Evolutionary conservation across 805 yeast species (phyloP).

Genomic region (Dipodascopsis uninucleata): DNA sequence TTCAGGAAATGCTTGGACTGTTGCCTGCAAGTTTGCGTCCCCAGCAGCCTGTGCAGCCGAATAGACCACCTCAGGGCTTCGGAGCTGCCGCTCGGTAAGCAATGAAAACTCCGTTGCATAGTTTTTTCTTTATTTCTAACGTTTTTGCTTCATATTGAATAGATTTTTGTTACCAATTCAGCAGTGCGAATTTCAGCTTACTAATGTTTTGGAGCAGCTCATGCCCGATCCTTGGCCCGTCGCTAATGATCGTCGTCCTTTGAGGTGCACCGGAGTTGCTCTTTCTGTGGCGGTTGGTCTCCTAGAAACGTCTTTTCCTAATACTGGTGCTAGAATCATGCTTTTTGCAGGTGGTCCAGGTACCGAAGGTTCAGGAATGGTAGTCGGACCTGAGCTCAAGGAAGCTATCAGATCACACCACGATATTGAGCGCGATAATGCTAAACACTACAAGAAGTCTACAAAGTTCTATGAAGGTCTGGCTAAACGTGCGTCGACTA

Average conservation of each 20-base stretch:
- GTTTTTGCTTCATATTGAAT: background rate
- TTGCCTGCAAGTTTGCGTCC: constrained; percentile 28
- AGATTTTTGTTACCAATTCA: constrained; percentile 71
- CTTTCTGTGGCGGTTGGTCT: constrained; percentile 76
- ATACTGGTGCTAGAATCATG: constrained; percentile 83
- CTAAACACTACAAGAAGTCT: constrained; percentile 84
- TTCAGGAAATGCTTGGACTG: constrained; percentile 61
- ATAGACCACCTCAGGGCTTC: constrained; percentile 23
- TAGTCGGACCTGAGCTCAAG: constrained; percentile 84
- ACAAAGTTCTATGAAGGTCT: constrained; percentile 72
- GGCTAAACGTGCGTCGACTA: constrained; percentile 64
- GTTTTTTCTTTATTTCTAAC: too few relatives aligned
- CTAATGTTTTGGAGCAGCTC: constrained; percentile 72
- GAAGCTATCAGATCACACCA: constrained; percentile 97
- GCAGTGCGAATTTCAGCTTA: constrained; percentile 77
- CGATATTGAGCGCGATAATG: constrained; percentile 87
- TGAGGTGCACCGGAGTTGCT: constrained; percentile 92
- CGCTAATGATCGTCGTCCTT: constrained; percentile 69
- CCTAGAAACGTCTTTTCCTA: constrained; percentile 77
- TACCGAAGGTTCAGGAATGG: constrained; percentile 90
- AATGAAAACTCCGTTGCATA: too few relatives aligned
- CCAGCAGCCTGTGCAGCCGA: constrained; percentile 22
- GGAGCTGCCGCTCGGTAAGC: constrained; percentile 32
- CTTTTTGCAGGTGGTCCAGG: constrained; percentile 94
- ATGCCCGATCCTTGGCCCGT: constrained; percentile 86